Evolutionary conservation across 371 early-diverging fungal genomes (phyloP), one percentile per base, ranked within the genome.

Genomic region (Conidiobolus incongruus): DNA sequence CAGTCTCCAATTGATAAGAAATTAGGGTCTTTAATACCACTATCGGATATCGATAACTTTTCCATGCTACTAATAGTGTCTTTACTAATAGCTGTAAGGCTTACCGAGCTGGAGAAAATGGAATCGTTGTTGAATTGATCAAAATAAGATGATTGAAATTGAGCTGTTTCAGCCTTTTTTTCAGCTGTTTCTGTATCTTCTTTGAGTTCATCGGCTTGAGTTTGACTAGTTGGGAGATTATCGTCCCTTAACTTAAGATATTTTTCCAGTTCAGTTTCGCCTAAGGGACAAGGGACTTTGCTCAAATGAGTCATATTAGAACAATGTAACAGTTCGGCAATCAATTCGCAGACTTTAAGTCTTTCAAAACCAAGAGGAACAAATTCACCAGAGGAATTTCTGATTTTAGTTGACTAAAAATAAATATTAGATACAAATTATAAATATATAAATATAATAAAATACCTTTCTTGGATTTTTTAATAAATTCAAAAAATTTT

Each of bases 311-410:
- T 66, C 81, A 83, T 80, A 48, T 77, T 81, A 40, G 84, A 80
- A 48, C 80, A 80, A 52, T 83, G 85, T 24, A 94, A 56, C 22
- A 94, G 52, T 55, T 94, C 95, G 2, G 95, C 95, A 68, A 90
- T 84, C 43, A 94, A 70, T 60, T 94, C 95, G 54, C 91, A 89
- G 7, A 85, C 79, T 50, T 83, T 81, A 35, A 94, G 63, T 4
- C 93, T 65, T 56, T 91, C 93, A 49, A 86, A 81, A 4, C 95
- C 95, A 29, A 94, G 65, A 4, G 92, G 89, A 16, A 54, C 60
- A 28, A 68, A 62, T 35, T 62, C 60, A 10, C 81, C 80, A 11
- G 75, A 57, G 7, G 79, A 66, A 2, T 76, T 78, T 7, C 63
- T 67, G 8, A 71, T 66, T n/a, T n/a, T n/a, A n/a, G n/a, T n/a